phyloP scores from a whole-genome alignment of 2,329 filamentous ascomycete species.

The Penicillium nordicum region DNA sequence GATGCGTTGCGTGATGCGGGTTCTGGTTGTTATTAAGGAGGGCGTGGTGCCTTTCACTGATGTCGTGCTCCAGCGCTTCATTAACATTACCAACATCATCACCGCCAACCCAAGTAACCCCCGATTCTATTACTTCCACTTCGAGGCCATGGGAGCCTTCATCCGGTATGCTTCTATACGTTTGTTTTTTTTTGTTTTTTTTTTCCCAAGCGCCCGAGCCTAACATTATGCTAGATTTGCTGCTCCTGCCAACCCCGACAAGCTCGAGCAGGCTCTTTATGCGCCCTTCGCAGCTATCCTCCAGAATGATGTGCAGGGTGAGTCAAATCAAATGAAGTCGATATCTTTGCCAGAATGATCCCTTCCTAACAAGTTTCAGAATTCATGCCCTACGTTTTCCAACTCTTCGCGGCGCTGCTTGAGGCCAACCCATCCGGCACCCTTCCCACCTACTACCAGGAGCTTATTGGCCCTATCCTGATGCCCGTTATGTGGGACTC shows the following conservation, averaged over 20 bases:
- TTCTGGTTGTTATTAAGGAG: slow-evolving; percentile 89
- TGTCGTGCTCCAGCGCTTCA: slow-evolving; percentile 74
- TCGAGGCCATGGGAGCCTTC: slow-evolving; percentile 87
- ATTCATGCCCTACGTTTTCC: slow-evolving; percentile 95
- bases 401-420: slow-evolving; percentile 85
- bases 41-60: slow-evolving; percentile 71
- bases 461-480: slow-evolving; percentile 73
- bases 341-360: not conserved
- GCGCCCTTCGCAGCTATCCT: slow-evolving; percentile 77
- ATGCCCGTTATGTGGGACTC: slow-evolving; percentile 85
- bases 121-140: slow-evolving; percentile 97
- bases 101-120: slow-evolving; percentile 95
- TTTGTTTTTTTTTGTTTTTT: not conserved
- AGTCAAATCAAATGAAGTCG: slow-evolving; percentile 15
- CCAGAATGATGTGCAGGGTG: slow-evolving; percentile 75
- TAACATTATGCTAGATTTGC: slow-evolving; percentile 51
- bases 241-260: slow-evolving; percentile 64
- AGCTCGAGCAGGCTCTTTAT: slow-evolving; percentile 78
- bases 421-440: slow-evolving; percentile 78
- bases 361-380: slow-evolving; percentile 53
- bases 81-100: slow-evolving; percentile 87
- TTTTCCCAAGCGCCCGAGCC: not conserved
- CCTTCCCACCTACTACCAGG: slow-evolving; percentile 76
- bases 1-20: slow-evolving; percentile 98
- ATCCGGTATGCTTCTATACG: slow-evolving; percentile 54